phyloP scores from a whole-genome alignment of 345 rosid species.

The Erucastrum elatum region DNA sequence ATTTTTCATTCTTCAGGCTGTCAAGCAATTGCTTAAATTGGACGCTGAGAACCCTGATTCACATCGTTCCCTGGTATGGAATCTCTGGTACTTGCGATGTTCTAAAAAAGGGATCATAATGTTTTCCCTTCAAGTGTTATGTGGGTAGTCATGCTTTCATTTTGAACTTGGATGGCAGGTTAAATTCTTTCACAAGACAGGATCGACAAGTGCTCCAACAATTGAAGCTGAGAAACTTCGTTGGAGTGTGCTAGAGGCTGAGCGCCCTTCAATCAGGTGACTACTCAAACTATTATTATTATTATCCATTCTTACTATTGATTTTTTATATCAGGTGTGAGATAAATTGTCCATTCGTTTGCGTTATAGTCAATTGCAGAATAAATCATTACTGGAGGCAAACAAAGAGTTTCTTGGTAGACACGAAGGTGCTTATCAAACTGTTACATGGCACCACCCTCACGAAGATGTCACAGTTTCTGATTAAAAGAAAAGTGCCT shows the following conservation, averaged over 20 bases:
- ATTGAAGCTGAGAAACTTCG: conserved; percentile 77
- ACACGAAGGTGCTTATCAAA: conserved; percentile 58
- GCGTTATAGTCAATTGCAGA: conserved; percentile 72
- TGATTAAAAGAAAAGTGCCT: not conserved
- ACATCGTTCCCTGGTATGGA: conserved; percentile 81
- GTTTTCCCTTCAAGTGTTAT: not conserved
- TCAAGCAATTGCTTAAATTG: conserved; percentile 80
- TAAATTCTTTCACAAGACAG: conserved; percentile 76
- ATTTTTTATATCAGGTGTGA: conserved; percentile 1
- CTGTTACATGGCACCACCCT: conserved; percentile 9
- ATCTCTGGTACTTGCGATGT: conserved; percentile 3
- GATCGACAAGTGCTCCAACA: conserved; percentile 59
- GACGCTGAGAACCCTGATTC: conserved; percentile 89
- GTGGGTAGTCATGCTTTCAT: not conserved
- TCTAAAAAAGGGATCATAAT: not conserved
- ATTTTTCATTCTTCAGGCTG: conserved; percentile 53
- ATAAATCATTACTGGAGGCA: conserved; percentile 71
- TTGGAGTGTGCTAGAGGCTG: conserved; percentile 88
- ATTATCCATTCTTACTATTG: not conserved
- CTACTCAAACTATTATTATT: conserved; percentile 10
- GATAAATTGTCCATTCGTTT: conserved; percentile 18
- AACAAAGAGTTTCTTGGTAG: conserved; percentile 69
- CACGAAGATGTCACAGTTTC: not conserved
- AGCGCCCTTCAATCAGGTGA: conserved; percentile 85
- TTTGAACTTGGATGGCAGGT: conserved; percentile 51